Evolutionary conservation across 148 eudicot genomes (phyloP).

Genomic region (Limonium bicolor): DNA sequence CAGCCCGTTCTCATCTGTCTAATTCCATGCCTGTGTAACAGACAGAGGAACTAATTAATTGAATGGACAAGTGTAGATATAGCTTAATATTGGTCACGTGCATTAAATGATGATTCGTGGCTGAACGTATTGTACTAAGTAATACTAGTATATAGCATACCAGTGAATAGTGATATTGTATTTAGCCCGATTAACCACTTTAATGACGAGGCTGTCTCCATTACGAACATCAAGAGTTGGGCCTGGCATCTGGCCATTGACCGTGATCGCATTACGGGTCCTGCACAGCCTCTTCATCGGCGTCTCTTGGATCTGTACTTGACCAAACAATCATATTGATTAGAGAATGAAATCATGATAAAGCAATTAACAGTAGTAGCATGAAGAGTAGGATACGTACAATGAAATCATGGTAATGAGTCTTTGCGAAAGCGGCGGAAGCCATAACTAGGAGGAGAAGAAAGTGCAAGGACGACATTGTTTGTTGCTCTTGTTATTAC

Average conservation of each 20-base stretch:
- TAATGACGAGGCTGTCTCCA: conserved; percentile 63
- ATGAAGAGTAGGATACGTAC: conserved; percentile 13
- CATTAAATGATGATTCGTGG: too few relatives aligned
- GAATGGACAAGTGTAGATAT: too few relatives aligned
- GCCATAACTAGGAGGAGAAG: conserved; percentile 11
- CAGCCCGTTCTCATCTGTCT: conserved; percentile 86
- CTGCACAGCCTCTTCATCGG: conserved; percentile 82
- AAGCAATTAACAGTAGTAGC: background rate
- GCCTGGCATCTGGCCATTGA: conserved; percentile 63
- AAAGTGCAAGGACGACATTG: conserved; percentile 1
- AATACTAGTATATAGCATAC: conserved; percentile 21
- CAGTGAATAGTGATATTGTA: conserved; percentile 89
- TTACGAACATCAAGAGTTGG: conserved; percentile 62
- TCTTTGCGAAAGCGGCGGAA: conserved; percentile 28
- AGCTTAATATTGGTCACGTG: too few relatives aligned
- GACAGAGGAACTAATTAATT: too few relatives aligned
- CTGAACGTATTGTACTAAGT: too few relatives aligned
- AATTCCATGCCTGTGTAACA: conserved; percentile 66
- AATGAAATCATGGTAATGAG: conserved; percentile 53
- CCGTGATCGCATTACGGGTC: conserved; percentile 36
- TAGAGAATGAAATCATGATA: background rate
- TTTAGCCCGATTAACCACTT: conserved; percentile 54
- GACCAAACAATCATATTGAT: background rate
- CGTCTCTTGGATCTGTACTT: conserved; percentile 59
- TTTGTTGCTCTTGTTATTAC: background rate